Conservation (phyloP, 129 eudicot species). For the Centella asiatica region DNA sequence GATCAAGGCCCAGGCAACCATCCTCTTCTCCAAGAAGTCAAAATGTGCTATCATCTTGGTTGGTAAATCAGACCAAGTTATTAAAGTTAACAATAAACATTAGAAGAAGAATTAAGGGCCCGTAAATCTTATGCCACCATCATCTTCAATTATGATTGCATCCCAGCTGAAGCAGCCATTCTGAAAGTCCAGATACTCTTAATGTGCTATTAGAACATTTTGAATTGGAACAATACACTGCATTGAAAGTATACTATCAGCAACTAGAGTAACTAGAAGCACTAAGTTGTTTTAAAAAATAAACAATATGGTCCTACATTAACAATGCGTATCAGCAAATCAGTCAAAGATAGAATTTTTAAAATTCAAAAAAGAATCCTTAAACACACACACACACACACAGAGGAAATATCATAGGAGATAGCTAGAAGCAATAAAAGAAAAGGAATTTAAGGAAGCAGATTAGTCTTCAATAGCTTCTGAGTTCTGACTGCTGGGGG, state of each 20-base stretch:
- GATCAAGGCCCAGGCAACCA: neutral
- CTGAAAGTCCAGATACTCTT: slow-evolving; percentile 22
- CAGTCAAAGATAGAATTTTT: too few species aligned
- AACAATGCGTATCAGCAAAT: too few species aligned
- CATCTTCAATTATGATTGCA: slow-evolving; percentile 23
- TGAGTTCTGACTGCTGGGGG: neutral
- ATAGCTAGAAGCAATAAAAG: too few species aligned
- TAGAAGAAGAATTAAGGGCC: neutral
- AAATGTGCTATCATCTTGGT: neutral
- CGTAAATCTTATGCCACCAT: slow-evolving; percentile 20
- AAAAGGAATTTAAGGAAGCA: too few species aligned
- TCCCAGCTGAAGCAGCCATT: slow-evolving; percentile 24
- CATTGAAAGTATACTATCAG: slow-evolving; percentile 15
- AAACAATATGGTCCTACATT: neutral
- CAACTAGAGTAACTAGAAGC: slow-evolving; percentile 1
- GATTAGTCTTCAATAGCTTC: too few species aligned
- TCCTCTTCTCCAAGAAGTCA: neutral
- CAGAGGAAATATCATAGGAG: too few species aligned
- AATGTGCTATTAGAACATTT: too few species aligned
- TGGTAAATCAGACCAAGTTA: neutral
- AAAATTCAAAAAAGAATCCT: too few species aligned
- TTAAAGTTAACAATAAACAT: neutral
- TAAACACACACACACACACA: too few species aligned
- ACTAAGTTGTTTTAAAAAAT: neutral
- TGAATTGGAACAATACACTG: slow-evolving; percentile 12